Base-by-base conservation (phyloP, 495 filamentous ascomycete genomes). In the Neurospora sp. region DNA sequence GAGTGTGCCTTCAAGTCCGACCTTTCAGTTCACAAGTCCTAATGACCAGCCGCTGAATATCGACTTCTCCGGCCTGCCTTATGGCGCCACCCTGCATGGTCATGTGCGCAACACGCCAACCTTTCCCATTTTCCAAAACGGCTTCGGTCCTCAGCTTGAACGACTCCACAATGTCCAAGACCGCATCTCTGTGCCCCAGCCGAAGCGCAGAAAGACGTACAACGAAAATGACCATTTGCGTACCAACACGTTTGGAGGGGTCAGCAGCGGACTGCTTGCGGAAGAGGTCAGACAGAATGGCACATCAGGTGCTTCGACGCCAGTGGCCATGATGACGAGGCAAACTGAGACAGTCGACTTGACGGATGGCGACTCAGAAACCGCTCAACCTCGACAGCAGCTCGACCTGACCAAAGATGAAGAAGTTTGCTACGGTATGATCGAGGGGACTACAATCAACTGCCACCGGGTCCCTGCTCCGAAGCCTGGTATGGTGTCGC, bases 341-440 rank as follows among this genome's bases (percentile, higher is more conserved):
- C 71, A 73, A 3, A 16, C 72, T 5, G 82, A 81, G 65, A 85
- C 91, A 41, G 89, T 94, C 45, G 91, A 94, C 77, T 78, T 93
- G 75, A 93, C 91, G 4, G 83, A 84, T 18, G 86, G 85, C 37
- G 91, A 92, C 44, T 70, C 71, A 6, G 87, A 88, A 44, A 83
- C 90, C 16, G 69, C 87, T 3, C 78, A 61, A 90, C 91, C 41
- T 61, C 71, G 7, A 87, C 88, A 41, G 84, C 90, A 20, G 69
- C 87, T 3, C 78, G 76, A 80, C 71, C 31, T 84, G 38, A 47
- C 78, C 31, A 83, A 76, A 37, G 77, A 82, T 73, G 68, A 90
- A 76, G 89, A 93, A 76, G 91, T 98, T 37, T 98, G 96, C 81
- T 94, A 93, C 78, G 96, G 96, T 8, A 90, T 90, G 79, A 77